Evolutionary conservation across 202 grass and related monocot genomes (phyloP).

Genomic region (Alloteropsis angusta): DNA sequence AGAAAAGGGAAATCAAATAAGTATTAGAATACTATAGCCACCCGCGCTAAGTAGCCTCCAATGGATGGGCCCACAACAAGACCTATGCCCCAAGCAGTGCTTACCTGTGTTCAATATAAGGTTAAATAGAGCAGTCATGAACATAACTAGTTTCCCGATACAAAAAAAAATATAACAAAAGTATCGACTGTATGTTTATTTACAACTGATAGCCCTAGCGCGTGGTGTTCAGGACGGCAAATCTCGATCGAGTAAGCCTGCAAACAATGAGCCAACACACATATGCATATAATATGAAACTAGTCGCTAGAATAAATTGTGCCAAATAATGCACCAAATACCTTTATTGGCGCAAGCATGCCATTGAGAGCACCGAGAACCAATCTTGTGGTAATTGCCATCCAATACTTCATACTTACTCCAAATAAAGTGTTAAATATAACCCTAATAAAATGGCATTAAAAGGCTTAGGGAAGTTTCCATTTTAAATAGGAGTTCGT

Average conservation of each 20-base stretch:
- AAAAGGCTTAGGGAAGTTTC: neutral
- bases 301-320: neutral
- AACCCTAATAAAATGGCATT: constrained; percentile 26
- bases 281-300: neutral
- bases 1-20: neutral
- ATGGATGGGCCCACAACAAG: constrained; percentile 73
- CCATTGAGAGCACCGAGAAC: constrained; percentile 65
- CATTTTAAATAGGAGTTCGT: neutral
- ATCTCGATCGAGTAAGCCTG: constrained; percentile 84
- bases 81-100: constrained; percentile 62
- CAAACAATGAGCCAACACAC: neutral
- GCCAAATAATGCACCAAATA: neutral
- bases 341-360: constrained; percentile 52
- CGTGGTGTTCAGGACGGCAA: constrained; percentile 59
- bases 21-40: neutral
- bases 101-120: constrained; percentile 33
- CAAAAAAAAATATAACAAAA: neutral
- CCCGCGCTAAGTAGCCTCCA: constrained; percentile 71
- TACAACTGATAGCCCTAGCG: constrained; percentile 64
- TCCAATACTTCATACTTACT: constrained; percentile 54
- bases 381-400: constrained; percentile 58
- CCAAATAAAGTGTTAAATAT: constrained; percentile 60
- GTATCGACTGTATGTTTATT: neutral
- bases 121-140: neutral
- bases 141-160: neutral